These are phyloP conservation scores for Trypanosoma brucei DNA, from an alignment of 208 protist genomes.

Conservation along the genomic window DNA sequence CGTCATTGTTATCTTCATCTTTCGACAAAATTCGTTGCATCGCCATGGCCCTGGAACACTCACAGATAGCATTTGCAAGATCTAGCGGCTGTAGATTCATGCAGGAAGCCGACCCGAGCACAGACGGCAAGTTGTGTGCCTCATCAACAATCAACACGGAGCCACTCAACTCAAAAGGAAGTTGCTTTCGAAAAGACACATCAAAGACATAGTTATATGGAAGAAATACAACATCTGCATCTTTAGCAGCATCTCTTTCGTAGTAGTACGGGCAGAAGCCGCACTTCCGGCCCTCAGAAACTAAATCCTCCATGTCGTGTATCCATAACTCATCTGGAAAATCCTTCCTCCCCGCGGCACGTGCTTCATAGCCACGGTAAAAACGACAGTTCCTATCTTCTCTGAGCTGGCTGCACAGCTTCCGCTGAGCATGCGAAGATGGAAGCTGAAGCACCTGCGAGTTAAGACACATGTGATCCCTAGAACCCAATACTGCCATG, in stretches of 20 bases:
- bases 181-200: slow-evolving; percentile 68
- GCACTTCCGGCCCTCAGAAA: slow-evolving; percentile 48
- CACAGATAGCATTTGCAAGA: slow-evolving; percentile 74
- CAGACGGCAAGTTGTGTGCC: slow-evolving; percentile 93
- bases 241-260: slow-evolving; percentile 68
- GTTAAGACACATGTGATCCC: slow-evolving; percentile 97
- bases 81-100: slow-evolving; percentile 65
- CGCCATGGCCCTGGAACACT: slow-evolving; percentile 65
- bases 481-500: slow-evolving; percentile 91
- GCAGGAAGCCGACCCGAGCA: slow-evolving; percentile 54
- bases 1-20: slow-evolving; percentile 2
- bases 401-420: slow-evolving; percentile 64
- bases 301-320: slow-evolving; percentile 94
- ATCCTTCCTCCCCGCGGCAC: slow-evolving; percentile 5
- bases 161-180: slow-evolving; percentile 78
- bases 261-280: slow-evolving; percentile 96
- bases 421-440: slow-evolving; percentile 58
- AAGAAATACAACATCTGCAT: slow-evolving; percentile 94
- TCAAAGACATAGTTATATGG: slow-evolving; percentile 99
- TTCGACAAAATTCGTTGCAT: slow-evolving; percentile 40
- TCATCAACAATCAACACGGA: slow-evolving; percentile 96
- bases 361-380: slow-evolving; percentile 45
- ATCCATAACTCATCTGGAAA: slow-evolving; percentile 30
- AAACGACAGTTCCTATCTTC: slow-evolving; percentile 73
- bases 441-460: slow-evolving; percentile 64